Evolutionary conservation across 202 grass and related monocot genomes (phyloP).

Genomic region (Alloteropsis angusta): DNA sequence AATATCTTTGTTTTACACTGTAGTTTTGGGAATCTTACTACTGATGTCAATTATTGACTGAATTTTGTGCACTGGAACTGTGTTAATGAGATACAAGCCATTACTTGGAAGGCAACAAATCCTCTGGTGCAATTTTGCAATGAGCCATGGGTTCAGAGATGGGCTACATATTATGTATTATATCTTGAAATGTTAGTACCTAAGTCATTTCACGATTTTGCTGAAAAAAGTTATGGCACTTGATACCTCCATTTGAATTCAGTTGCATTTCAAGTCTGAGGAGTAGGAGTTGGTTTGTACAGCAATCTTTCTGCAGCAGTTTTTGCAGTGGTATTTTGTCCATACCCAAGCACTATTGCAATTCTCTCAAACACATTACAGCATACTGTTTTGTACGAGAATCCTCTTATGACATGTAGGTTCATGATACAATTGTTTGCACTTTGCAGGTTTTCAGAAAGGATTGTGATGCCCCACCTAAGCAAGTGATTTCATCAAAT

Average conservation of each 20-base stretch:
- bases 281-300: not conserved
- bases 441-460: constrained; percentile 45
- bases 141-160: not conserved
- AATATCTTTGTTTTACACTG: not conserved
- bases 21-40: not conserved
- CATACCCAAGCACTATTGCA: not conserved
- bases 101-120: not conserved
- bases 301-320: not conserved
- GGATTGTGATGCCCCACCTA: constrained; percentile 9
- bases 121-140: not conserved
- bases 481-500: constrained; percentile 6
- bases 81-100: not conserved
- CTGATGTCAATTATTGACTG: not conserved
- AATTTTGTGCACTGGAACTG: not conserved
- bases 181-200: not conserved
- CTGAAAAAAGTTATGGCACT: not conserved
- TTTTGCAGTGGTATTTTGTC: not conserved
- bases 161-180: not conserved
- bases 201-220: not conserved
- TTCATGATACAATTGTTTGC: constrained; percentile 8
- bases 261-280: not conserved
- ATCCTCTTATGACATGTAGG: not conserved
- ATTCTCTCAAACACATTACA: not conserved
- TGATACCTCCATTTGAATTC: not conserved
- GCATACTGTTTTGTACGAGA: not conserved